Percentiles rank a stretch among this genome's conserved stretches.
Conservation (phyloP, 768 basidiomycete species). For the Termitomyces sp. region DNA sequence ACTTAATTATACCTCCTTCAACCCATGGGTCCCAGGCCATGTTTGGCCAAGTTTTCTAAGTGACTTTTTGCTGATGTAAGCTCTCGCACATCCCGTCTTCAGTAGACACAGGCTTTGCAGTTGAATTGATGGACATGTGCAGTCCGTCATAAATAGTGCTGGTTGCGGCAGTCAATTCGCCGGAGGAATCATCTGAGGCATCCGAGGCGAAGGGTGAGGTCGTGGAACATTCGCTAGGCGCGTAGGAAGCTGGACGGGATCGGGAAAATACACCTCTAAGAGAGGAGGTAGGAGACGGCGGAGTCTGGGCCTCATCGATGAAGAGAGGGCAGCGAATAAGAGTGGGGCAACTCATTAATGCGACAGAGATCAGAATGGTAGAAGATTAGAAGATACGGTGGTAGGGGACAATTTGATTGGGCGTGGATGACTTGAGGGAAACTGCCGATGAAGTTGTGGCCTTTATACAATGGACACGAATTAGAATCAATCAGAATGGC, state of each 20-base stretch:
- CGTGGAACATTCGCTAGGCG: conserved; percentile 6
- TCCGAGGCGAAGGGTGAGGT: neutral
- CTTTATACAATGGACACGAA: neutral
- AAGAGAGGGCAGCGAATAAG: conserved; percentile 4
- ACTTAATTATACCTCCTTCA: too few species aligned
- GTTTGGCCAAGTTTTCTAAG: too few species aligned
- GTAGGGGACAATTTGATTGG: neutral
- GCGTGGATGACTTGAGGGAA: neutral
- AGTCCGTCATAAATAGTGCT: neutral
- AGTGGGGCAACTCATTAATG: neutral
- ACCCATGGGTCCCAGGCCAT: too few species aligned
- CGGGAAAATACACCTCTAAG: conserved; percentile 13
- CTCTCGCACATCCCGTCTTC: neutral
- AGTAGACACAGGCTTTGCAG: neutral
- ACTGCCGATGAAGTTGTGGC: neutral
- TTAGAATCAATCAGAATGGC: neutral
- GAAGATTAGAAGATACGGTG: neutral
- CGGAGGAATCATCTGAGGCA: neutral
- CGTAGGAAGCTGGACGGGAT: conserved; percentile 11
- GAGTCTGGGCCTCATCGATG: neutral
- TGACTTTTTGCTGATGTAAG: too few species aligned
- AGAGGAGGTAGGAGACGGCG: conserved; percentile 17
- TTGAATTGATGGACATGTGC: neutral
- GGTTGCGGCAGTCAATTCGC: neutral
- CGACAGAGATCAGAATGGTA: neutral